Conservation (phyloP, 768 basidiomycete species). For the Albatrellus ellisii region DNA sequence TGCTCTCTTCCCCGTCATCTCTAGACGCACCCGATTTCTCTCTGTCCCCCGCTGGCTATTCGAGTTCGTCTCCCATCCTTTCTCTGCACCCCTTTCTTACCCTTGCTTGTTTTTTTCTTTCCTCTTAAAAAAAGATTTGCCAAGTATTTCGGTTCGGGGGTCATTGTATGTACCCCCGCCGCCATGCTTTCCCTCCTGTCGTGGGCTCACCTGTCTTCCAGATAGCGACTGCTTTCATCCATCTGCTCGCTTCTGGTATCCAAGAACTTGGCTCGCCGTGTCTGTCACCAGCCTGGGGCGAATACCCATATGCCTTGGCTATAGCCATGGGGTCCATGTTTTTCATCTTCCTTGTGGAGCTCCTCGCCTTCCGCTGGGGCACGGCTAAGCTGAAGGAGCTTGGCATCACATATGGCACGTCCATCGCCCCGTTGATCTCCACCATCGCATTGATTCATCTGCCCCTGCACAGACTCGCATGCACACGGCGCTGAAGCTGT, state of each 20-base stretch:
- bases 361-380: conserved; percentile 82
- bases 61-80: conserved; percentile 37
- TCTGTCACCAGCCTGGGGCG: conserved; percentile 51
- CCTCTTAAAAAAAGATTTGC: conserved; percentile 2
- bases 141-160: conserved; percentile 11
- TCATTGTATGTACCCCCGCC: conserved; percentile 6
- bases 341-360: conserved; percentile 70
- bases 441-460: not conserved
- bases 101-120: not conserved
- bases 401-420: conserved; percentile 49
- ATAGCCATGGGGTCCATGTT: conserved; percentile 77
- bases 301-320: conserved; percentile 75
- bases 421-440: not conserved
- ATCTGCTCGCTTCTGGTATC: conserved; percentile 66
- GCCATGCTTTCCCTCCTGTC: not conserved
- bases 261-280: conserved; percentile 61
- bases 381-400: conserved; percentile 53
- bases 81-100: not conserved
- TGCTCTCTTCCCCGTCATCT: conserved; percentile 60
- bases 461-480: conserved; percentile 38
- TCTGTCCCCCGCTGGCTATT: conserved; percentile 48
- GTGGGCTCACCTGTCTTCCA: conserved; percentile 18
- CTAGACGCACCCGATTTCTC: conserved; percentile 36
- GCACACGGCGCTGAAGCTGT: conserved; percentile 48
- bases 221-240: conserved; percentile 87